A percentile compares a stretch with the other conserved stretches of the same genome.
Evolutionary conservation across 2,329 filamentous ascomycete species (phyloP).

Genomic region (Neoarthrinium moseri): DNA sequence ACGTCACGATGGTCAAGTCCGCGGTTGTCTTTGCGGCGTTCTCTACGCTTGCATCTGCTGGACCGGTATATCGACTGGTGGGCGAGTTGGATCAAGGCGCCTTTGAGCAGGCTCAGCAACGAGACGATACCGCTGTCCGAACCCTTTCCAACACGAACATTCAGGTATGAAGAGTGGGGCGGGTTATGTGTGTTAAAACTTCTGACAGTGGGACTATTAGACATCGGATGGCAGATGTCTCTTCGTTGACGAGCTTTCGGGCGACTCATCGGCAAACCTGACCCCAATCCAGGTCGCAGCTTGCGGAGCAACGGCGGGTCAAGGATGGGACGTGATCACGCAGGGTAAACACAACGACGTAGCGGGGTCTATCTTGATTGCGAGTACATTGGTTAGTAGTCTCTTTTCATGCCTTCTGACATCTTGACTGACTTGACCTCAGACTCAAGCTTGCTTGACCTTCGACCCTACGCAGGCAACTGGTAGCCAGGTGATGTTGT

Average conservation of each 20-base stretch:
- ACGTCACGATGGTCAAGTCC: constrained; percentile 11
- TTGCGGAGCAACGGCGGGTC: constrained; percentile 37
- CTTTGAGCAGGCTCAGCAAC: constrained; percentile 39
- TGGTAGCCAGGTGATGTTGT: constrained; percentile 53
- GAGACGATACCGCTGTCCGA: constrained; percentile 39
- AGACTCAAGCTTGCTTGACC: constrained; percentile 58
- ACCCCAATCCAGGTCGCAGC: constrained; percentile 38
- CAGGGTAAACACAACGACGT: constrained; percentile 49
- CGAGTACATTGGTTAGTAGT: constrained; percentile 46
- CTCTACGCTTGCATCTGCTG: constrained; percentile 12
- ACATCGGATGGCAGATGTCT: constrained; percentile 39
- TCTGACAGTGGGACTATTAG: constrained; percentile 19
- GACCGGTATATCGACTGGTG: constrained; percentile 27
- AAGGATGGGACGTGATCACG: constrained; percentile 43
- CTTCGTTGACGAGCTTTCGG: constrained; percentile 40
- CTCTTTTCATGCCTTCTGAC: not conserved
- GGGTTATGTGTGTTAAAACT: not conserved
- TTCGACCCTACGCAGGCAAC: constrained; percentile 51
- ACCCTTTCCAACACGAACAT: constrained; percentile 38
- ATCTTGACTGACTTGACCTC: not conserved
- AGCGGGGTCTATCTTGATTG: constrained; percentile 45
- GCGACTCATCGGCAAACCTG: constrained; percentile 43
- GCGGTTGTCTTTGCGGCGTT: not conserved
- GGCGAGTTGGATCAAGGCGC: constrained; percentile 34
- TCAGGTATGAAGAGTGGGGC: constrained; percentile 22